Base-by-base conservation (phyloP, 83 land plant genomes). In the Picea abies region DNA sequence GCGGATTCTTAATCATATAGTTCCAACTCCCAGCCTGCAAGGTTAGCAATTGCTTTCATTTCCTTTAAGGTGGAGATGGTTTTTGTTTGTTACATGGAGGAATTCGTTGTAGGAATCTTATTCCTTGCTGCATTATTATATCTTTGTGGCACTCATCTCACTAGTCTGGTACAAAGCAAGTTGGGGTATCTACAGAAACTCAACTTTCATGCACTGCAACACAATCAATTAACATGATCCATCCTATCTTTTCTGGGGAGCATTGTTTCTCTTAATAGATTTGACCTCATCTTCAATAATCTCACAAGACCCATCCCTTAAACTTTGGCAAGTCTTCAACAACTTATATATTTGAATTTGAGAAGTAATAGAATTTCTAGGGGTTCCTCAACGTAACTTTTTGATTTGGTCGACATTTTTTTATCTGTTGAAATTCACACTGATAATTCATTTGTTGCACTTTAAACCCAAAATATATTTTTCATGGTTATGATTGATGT, bases 301-400 rank as follows among this genome's bases (percentile, higher is more conserved):
- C 89, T 86, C 26, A 85, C 79, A 9, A 89, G 90, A 60, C 23
- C 75, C 26, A 82, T 88, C 60, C 89, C 90, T 8, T 23, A 23
- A 60, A 60, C 88, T 17, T 58, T 86, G 22, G 85, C 64, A 58
- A 62, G 62, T 25, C 63, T 88, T 32, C 29, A 75, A 22, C 58
- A 61, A 78, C 89, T 88, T 61, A 76, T 60, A 22, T 23, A 37
- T 41, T 58, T 88, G 71, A 87, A 85, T 68, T 56, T 88, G 29
- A 80, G 69, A 16, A 73, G 60, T 29, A 29, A 29, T 29, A 29
- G 0, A 29, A 29, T 29, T 29, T 29, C 29, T 29, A 29, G 29
- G 29, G 29, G 29, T 29, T 29, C 29, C 29, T 29, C 29, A 29
- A 29, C 29, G 0, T 29, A 29, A 29, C 29, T 29, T 29, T 29